phyloP scores from a whole-genome alignment of 805 yeast species.

The Metschnikowia borealis region DNA sequence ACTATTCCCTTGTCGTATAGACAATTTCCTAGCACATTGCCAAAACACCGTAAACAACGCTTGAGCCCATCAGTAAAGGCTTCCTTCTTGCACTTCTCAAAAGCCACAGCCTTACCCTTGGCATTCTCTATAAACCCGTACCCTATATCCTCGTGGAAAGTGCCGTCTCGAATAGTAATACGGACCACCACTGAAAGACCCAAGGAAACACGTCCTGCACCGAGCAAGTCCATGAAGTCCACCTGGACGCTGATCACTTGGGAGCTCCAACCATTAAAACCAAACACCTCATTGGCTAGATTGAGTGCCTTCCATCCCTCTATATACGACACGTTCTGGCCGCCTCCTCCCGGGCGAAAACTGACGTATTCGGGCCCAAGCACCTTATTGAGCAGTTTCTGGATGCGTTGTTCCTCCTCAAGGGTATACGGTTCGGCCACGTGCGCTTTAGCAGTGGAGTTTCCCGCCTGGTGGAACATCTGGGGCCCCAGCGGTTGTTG shows the following conservation, averaged over 20 bases:
- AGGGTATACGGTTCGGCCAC: conserved; percentile 26
- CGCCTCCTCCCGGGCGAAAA: conserved; percentile 72
- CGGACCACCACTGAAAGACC: conserved; percentile 72
- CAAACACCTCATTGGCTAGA: conserved; percentile 76
- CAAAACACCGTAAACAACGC: conserved; percentile 74
- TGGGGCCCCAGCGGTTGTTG: not conserved
- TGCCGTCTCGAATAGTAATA: conserved; percentile 74
- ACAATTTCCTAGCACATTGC: conserved; percentile 77
- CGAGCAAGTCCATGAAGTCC: conserved; percentile 65
- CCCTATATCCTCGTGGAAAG: conserved; percentile 76
- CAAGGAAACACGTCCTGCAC: conserved; percentile 48
- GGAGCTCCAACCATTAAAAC: conserved; percentile 79
- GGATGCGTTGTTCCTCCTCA: conserved; percentile 35
- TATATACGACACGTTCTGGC: conserved; percentile 62
- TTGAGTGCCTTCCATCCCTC: conserved; percentile 85
- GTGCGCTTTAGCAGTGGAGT: not conserved
- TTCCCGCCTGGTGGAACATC: not conserved
- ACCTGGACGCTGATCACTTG: conserved; percentile 63
- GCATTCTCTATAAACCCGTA: conserved; percentile 72
- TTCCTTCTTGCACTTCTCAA: conserved; percentile 76
- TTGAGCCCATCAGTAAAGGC: conserved; percentile 84
- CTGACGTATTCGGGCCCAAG: conserved; percentile 79
- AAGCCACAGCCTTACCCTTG: conserved; percentile 65
- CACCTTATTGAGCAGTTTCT: conserved; percentile 31
- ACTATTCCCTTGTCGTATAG: conserved; percentile 72